Percentiles rank a stretch among this genome's conserved stretches.
These are phyloP conservation scores for Hypoxylon cercidicola DNA, from an alignment of 495 filamentous ascomycete species.

Conservation along the genomic window DNA sequence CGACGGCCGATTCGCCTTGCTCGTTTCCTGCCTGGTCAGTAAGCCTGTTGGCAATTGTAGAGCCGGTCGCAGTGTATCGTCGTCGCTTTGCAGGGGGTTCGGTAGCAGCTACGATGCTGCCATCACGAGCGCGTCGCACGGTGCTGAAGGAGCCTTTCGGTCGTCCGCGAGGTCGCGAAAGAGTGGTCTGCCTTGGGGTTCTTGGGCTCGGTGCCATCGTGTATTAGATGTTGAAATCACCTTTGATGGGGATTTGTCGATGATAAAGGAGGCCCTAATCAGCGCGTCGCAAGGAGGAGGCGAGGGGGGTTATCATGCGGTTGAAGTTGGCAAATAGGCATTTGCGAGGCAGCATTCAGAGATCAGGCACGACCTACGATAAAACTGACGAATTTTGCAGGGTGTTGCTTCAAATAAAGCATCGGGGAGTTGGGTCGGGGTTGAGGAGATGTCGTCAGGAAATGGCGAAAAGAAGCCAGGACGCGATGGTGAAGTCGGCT, in stretches of 20 bases:
- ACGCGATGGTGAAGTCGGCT: slow-evolving; percentile 45
- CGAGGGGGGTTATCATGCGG: slow-evolving; percentile 46
- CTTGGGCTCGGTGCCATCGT: slow-evolving; percentile 56
- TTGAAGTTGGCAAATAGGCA: slow-evolving; percentile 45
- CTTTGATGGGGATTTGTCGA: slow-evolving; percentile 40
- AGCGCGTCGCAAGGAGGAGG: slow-evolving; percentile 49
- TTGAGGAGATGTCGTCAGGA: slow-evolving; percentile 38
- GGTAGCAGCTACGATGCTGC: slow-evolving; percentile 53
- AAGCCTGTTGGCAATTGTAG: slow-evolving; percentile 82
- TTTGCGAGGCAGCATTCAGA: slow-evolving; percentile 41
- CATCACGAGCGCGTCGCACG: slow-evolving; percentile 52
- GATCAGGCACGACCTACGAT: not conserved
- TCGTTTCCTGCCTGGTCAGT: slow-evolving; percentile 71
- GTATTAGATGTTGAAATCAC: slow-evolving; percentile 10
- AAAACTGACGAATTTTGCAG: not conserved
- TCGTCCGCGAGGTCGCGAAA: slow-evolving; percentile 55
- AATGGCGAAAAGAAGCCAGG: slow-evolving; percentile 41
- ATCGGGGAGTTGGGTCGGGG: slow-evolving; percentile 14
- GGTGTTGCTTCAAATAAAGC: slow-evolving; percentile 9
- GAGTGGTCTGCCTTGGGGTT: slow-evolving; percentile 53
- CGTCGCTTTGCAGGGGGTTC: slow-evolving; percentile 65
- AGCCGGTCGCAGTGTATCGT: slow-evolving; percentile 78
- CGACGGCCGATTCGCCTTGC: slow-evolving; percentile 51
- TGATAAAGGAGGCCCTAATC: slow-evolving; percentile 41
- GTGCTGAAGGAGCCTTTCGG: slow-evolving; percentile 55